Evolutionary conservation across 2,329 filamentous ascomycete genomes (phyloP).

Genomic region (Diaporthe citri): DNA sequence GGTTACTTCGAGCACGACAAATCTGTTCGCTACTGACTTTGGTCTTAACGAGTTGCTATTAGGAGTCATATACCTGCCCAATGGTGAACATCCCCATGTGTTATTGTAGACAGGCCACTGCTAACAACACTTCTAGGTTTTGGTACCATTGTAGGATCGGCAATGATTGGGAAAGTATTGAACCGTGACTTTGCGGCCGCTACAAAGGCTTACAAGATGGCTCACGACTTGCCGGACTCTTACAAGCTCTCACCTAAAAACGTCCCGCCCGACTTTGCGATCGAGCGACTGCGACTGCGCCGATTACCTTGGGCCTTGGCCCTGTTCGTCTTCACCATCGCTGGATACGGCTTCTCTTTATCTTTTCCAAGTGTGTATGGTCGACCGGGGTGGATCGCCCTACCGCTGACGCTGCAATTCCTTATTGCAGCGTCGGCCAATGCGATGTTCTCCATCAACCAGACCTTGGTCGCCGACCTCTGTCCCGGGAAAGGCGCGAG

Average conservation of each 20-base stretch:
- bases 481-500: slow-evolving; percentile 49
- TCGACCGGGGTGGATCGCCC: slow-evolving; percentile 44
- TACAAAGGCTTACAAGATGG: slow-evolving; percentile 48
- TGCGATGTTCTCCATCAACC: slow-evolving; percentile 53
- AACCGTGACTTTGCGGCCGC: slow-evolving; percentile 51
- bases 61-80: slow-evolving; percentile 46
- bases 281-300: slow-evolving; percentile 55
- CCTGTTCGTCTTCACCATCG: slow-evolving; percentile 51
- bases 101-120: too few relatives aligned
- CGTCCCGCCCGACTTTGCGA: slow-evolving; percentile 54
- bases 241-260: slow-evolving; percentile 45
- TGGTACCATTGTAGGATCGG: slow-evolving; percentile 57
- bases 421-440: slow-evolving; percentile 52
- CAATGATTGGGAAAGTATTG: slow-evolving; percentile 56
- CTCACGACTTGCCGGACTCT: slow-evolving; percentile 45
- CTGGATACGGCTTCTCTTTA: slow-evolving; percentile 52
- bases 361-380: slow-evolving; percentile 7
- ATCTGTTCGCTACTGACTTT: slow-evolving; percentile 51
- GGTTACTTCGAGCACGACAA: slow-evolving; percentile 58
- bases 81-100: slow-evolving; percentile 29
- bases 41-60: slow-evolving; percentile 44
- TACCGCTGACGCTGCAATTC: slow-evolving; percentile 49
- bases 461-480: slow-evolving; percentile 50
- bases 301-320: slow-evolving; percentile 54
- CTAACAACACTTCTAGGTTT: slow-evolving; percentile 37